Evolutionary conservation across 2,329 filamentous ascomycete genomes (phyloP).

Genomic region (Neofusicoccum kwambonambiense): DNA sequence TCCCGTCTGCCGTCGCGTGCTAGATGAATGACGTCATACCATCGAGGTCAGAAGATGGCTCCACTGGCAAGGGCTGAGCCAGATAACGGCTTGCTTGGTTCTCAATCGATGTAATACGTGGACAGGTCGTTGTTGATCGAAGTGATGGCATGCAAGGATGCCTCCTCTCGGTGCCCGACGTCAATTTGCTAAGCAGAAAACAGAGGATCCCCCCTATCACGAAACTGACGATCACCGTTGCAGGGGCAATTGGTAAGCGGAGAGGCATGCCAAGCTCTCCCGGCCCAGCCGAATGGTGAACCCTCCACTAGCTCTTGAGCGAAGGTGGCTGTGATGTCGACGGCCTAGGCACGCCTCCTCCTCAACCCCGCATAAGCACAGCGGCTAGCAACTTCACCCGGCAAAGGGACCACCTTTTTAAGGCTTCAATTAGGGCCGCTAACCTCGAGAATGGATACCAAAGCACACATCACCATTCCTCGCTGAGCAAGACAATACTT

Average conservation of each 20-base stretch:
- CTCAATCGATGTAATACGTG: not conserved
- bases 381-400: not conserved
- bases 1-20: too few species aligned
- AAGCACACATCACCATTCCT: not conserved
- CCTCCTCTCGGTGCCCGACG: not conserved
- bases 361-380: conserved; percentile 9
- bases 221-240: not conserved
- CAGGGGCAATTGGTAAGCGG: not conserved
- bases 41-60: not conserved
- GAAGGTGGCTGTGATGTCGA: not conserved
- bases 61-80: not conserved
- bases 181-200: not conserved
- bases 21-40: not conserved
- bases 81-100: not conserved
- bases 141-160: not conserved
- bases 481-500: not conserved
- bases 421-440: not conserved
- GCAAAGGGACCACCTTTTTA: not conserved
- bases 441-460: not conserved
- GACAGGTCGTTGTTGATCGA: not conserved
- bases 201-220: not conserved
- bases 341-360: not conserved
- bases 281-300: not conserved
- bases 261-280: not conserved
- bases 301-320: not conserved